A percentile compares a stretch with the other conserved stretches of the same genome.
These are phyloP conservation scores for Blastobotrys illinoisensis DNA, from an alignment of 1,139 yeast species.

Conservation along the genomic window DNA sequence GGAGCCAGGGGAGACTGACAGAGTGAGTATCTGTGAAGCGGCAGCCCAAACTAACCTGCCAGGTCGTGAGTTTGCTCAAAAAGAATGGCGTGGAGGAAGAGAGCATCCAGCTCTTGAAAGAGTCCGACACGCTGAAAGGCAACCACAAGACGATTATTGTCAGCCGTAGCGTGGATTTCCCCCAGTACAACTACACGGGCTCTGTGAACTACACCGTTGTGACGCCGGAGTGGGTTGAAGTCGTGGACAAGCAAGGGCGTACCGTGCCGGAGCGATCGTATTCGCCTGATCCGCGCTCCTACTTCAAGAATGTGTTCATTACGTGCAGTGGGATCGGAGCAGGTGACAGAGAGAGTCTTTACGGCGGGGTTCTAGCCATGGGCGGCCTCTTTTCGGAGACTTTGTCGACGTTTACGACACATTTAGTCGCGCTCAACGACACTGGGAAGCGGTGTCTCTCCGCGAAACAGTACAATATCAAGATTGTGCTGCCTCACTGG, in stretches of 20 bases:
- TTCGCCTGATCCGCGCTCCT: constrained; percentile 65
- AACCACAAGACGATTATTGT: constrained; percentile 2
- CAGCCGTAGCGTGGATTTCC: constrained; percentile 3
- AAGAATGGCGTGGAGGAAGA: background rate
- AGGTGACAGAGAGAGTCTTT: constrained; percentile 60
- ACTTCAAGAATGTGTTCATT: constrained; percentile 57
- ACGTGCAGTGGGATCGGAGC: constrained; percentile 55
- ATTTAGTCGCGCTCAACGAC: constrained; percentile 55
- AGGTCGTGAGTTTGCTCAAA: background rate
- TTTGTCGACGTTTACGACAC: constrained; percentile 71
- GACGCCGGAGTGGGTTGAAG: constrained; percentile 56
- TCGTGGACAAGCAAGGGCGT: constrained; percentile 42
- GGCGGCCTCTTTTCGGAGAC: constrained; percentile 70
- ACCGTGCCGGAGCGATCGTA: constrained; percentile 43
- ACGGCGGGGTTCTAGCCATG: constrained; percentile 61
- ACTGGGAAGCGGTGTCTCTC: constrained; percentile 40
- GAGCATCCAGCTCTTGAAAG: background rate
- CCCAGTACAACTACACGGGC: constrained; percentile 3
- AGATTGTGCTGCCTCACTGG: constrained; percentile 71
- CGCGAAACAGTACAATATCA: constrained; percentile 37
- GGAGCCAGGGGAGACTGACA: background rate
- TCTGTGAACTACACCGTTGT: constrained; percentile 52
- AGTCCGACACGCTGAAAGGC: background rate
- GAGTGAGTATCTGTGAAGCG: background rate
- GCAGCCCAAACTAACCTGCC: background rate